Evolutionary conservation across 805 yeast species (phyloP).

Genomic region (Metschnikowia continentalis): DNA sequence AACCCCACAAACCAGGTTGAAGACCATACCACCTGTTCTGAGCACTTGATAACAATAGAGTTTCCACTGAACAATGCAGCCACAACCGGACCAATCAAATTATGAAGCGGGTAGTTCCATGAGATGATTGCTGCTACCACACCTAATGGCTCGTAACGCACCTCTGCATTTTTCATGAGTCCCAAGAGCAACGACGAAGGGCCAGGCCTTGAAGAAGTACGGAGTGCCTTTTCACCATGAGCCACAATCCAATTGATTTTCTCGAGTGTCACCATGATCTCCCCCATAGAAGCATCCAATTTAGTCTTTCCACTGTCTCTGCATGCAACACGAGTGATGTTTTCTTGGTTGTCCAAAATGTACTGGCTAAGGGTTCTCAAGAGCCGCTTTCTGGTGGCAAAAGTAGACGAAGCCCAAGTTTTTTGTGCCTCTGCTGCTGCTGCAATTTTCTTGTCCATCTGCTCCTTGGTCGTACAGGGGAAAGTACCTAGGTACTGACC

Average conservation of each 20-base stretch:
- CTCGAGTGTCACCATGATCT: constrained; percentile 90
- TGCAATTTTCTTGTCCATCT: constrained; percentile 64
- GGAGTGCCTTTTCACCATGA: constrained; percentile 72
- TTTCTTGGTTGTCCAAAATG: constrained; percentile 76
- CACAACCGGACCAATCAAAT: constrained; percentile 85
- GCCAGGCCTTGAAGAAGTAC: constrained; percentile 76
- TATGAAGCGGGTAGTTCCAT: constrained; percentile 98
- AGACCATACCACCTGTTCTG: constrained; percentile 96
- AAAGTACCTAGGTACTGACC: constrained; percentile 82
- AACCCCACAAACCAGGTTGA: constrained; percentile 72
- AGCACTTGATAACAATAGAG: constrained; percentile 86
- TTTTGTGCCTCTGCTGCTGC: constrained; percentile 52
- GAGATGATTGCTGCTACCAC: constrained; percentile 86
- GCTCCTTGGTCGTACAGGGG: constrained; percentile 57
- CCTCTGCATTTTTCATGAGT: constrained; percentile 84
- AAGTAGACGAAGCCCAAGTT: constrained; percentile 48
- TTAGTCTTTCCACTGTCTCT: constrained; percentile 95
- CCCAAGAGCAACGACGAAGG: constrained; percentile 81
- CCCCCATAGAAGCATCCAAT: constrained; percentile 95
- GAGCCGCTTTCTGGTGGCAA: constrained; percentile 65
- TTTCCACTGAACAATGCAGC: constrained; percentile 91
- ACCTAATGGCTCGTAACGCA: constrained; percentile 88
- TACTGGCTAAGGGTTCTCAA: constrained; percentile 67
- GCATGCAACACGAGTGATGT: constrained; percentile 88
- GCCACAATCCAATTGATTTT: constrained; percentile 85